Conservation (phyloP, 345 rosid species). For the Salix exigua region DNA sequence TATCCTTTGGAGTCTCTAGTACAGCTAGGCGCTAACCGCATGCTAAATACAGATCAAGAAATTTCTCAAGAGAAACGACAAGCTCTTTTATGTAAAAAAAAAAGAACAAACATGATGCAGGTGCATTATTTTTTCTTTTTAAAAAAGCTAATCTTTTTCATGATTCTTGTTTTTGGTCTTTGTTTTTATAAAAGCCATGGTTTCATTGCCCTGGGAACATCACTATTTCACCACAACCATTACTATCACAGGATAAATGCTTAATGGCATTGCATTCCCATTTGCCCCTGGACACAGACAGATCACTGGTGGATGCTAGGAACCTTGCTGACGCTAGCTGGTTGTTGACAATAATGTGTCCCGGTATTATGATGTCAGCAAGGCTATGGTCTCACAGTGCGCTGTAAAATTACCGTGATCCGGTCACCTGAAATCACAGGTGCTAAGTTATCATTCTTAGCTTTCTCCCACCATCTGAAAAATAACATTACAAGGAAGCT, state of each 20-base stretch:
- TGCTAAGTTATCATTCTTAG: too few species aligned
- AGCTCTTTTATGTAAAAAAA: neutral
- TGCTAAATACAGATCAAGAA: neutral
- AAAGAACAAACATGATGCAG: neutral
- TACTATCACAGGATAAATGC: neutral
- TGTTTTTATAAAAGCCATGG: neutral
- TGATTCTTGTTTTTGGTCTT: neutral
- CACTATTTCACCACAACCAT: neutral
- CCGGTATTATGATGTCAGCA: neutral
- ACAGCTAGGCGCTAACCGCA: conserved; percentile 4
- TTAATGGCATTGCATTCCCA: neutral
- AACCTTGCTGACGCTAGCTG: neutral
- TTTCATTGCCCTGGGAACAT: too few species aligned
- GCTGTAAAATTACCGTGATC: too few species aligned
- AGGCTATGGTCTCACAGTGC: too few species aligned
- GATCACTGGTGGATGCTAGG: neutral
- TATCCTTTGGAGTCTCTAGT: neutral
- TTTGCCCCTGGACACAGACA: neutral
- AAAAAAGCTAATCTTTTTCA: neutral
- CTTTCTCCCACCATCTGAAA: too few species aligned
- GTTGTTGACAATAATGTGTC: neutral
- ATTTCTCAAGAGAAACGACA: neutral
- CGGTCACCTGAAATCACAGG: too few species aligned
- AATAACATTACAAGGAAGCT: too few species aligned
- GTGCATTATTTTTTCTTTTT: neutral